These are phyloP conservation scores for Vigna angularis DNA, from an alignment of 306 rosid genomes.

Conservation along the genomic window DNA sequence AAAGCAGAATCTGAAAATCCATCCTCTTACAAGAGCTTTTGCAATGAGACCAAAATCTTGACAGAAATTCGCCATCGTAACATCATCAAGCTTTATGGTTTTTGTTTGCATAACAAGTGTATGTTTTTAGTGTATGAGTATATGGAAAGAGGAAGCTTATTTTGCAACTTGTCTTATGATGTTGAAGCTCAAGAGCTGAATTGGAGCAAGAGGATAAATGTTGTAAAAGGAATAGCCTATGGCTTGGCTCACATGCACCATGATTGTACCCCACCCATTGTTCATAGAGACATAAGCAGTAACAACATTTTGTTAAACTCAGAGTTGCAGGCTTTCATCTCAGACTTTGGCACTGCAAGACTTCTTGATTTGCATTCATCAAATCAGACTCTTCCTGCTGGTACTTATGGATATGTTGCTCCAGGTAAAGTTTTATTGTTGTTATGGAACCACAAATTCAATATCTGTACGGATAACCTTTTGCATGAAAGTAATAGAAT, in stretches of 20 bases:
- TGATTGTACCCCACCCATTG: constrained; percentile 21
- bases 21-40: constrained; percentile 31
- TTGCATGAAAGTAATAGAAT: neutral
- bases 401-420: constrained; percentile 37
- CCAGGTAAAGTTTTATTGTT: constrained; percentile 26
- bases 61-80: constrained; percentile 26
- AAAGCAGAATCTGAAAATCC: constrained; percentile 21
- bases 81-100: constrained; percentile 21
- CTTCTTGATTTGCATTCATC: constrained; percentile 34
- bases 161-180: constrained; percentile 13
- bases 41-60: constrained; percentile 29
- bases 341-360: constrained; percentile 39
- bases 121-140: constrained; percentile 41
- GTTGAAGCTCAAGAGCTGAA: constrained; percentile 32
- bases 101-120: constrained; percentile 31
- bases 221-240: constrained; percentile 39
- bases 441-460: neutral
- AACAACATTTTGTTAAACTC: constrained; percentile 30
- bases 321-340: constrained; percentile 27
- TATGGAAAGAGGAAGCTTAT: constrained; percentile 44
- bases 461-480: neutral
- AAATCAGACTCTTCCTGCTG: constrained; percentile 16
- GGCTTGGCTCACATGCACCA: constrained; percentile 36
- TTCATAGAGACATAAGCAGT: constrained; percentile 34
- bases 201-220: constrained; percentile 46